phyloP scores from a whole-genome alignment of 371 early-diverging fungal species.

The Lichtheimia hyalospora region DNA sequence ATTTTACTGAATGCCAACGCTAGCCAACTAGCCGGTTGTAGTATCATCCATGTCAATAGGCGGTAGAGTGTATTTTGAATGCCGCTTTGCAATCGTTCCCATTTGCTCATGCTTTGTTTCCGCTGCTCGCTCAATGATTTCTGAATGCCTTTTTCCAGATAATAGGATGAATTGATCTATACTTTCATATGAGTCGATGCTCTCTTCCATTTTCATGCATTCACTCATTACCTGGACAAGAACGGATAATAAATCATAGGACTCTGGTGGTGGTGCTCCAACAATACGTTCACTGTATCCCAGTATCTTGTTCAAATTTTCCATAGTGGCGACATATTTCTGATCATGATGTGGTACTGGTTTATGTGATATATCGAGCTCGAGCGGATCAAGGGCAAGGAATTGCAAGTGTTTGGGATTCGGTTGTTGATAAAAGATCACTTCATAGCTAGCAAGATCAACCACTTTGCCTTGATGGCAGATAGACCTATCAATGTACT shows the following conservation, averaged over 20 bases:
- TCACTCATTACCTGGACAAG: constrained; percentile 28
- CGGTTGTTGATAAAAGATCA: constrained; percentile 68
- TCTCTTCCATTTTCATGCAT: no score
- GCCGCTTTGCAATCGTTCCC: not conserved
- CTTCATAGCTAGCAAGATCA: constrained; percentile 19
- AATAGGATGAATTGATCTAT: constrained; percentile 53
- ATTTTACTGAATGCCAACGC: constrained; percentile 25
- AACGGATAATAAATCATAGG: constrained; percentile 24
- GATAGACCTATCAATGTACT: not conserved
- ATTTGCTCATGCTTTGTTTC: not conserved
- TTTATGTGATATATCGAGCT: constrained; percentile 66
- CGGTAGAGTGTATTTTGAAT: not conserved
- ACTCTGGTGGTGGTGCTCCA: not conserved
- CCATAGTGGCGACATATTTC: constrained; percentile 2
- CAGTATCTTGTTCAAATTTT: constrained; percentile 23
- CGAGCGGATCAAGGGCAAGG: constrained; percentile 68
- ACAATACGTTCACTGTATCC: constrained; percentile 6
- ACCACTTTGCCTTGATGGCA: constrained; percentile 7
- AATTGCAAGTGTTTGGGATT: constrained; percentile 69
- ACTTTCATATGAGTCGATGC: not conserved
- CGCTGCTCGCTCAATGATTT: not conserved
- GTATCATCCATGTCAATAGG: not conserved
- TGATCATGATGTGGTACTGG: constrained; percentile 4
- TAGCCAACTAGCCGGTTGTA: not conserved
- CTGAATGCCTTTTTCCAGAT: constrained; percentile 41